phyloP scores from a whole-genome alignment of 495 filamentous ascomycete species.

The Echria macrotheca region DNA sequence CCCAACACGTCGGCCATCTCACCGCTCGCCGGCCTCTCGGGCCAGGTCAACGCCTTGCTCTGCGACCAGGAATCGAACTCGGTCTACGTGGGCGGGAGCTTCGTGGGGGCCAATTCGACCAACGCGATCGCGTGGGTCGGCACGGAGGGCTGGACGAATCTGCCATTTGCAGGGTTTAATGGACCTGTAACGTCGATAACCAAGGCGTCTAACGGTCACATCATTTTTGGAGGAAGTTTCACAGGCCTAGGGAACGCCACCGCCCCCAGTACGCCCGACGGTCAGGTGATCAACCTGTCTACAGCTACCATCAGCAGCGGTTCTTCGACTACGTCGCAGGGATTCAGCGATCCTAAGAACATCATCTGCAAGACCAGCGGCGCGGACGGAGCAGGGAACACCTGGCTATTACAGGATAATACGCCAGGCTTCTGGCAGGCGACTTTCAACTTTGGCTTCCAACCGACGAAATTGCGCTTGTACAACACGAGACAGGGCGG shows the following conservation, averaged over 20 bases:
- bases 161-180: constrained; percentile 92
- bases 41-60: constrained; percentile 70
- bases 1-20: constrained; percentile 60
- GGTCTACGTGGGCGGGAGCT: constrained; percentile 88
- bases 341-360: constrained; percentile 72
- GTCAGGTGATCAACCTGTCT: constrained; percentile 78
- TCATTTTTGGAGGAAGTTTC: constrained; percentile 92
- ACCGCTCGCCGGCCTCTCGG: constrained; percentile 70
- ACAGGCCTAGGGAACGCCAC: constrained; percentile 81
- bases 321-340: constrained; percentile 51
- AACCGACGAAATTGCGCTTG: constrained; percentile 78
- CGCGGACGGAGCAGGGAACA: constrained; percentile 59
- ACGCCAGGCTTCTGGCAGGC: constrained; percentile 80
- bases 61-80: constrained; percentile 79
- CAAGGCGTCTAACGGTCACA: constrained; percentile 69
- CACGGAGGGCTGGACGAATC: constrained; percentile 68
- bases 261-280: constrained; percentile 48
- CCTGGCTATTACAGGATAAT: constrained; percentile 81
- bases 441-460: constrained; percentile 71
- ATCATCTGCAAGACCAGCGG: constrained; percentile 76
- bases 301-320: constrained; percentile 66
- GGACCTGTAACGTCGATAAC: constrained; percentile 84
- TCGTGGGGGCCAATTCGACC: constrained; percentile 69
- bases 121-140: constrained; percentile 85
- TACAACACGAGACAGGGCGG: constrained; percentile 86